These are phyloP conservation scores for Tephrocybe rancida DNA, from an alignment of 768 basidiomycete genomes.

Conservation along the genomic window DNA sequence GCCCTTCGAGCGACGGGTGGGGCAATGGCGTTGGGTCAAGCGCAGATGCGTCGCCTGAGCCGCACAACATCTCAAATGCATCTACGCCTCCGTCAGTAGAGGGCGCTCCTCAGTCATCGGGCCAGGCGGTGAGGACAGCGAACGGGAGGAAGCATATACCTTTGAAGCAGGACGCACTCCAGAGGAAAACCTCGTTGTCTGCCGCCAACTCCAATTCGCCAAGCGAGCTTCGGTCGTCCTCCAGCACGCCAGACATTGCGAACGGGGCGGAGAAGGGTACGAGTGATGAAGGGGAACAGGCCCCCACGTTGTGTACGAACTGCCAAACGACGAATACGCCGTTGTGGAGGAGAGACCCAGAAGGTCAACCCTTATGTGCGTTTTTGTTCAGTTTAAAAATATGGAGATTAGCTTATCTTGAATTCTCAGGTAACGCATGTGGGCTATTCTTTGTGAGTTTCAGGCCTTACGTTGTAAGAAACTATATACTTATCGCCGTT, in stretches of 20 bases:
- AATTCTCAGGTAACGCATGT: slow-evolving; percentile 76
- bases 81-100: slow-evolving; percentile 76
- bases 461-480: slow-evolving; percentile 1
- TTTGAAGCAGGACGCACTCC: slow-evolving; percentile 59
- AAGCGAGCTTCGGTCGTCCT: slow-evolving; percentile 51
- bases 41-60: slow-evolving; percentile 74
- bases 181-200: slow-evolving; percentile 50
- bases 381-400: slow-evolving; percentile 14
- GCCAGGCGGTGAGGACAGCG: slow-evolving; percentile 24
- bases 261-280: slow-evolving; percentile 40
- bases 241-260: slow-evolving; percentile 68
- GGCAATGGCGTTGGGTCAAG: slow-evolving; percentile 69
- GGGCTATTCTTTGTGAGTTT: slow-evolving; percentile 87
- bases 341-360: slow-evolving; percentile 89
- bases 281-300: slow-evolving; percentile 67
- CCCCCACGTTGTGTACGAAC: slow-evolving; percentile 89
- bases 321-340: slow-evolving; percentile 96
- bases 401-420: slow-evolving; percentile 17
- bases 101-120: slow-evolving; percentile 32
- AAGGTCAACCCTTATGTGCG: slow-evolving; percentile 89
- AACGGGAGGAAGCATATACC: slow-evolving; percentile 64
- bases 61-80: slow-evolving; percentile 67
- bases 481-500: slow-evolving; percentile 12
- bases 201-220: slow-evolving; percentile 25
- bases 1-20: slow-evolving; percentile 85